Evolutionary conservation across 192 early-diverging fungal genomes (phyloP), one percentile per base, ranked within the genome.

Genomic region (Gamsiella multidivaricata): DNA sequence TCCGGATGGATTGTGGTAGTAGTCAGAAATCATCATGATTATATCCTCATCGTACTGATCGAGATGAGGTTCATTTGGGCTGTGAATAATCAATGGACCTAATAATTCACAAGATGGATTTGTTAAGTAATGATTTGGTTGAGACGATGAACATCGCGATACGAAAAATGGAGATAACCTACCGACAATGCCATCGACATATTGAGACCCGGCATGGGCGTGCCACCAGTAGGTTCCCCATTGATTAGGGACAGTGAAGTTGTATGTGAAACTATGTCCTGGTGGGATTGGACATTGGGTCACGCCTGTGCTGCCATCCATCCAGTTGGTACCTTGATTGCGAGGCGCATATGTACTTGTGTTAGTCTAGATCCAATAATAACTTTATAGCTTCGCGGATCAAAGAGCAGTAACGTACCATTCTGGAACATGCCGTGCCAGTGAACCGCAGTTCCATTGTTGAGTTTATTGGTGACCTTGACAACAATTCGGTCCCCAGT

Each of bases 391-490:
- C n/a, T n/a, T n/a, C n/a, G n/a, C n/a, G n/a, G n/a, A n/a, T n/a
- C n/a, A n/a, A n/a, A n/a, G n/a, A n/a, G 37, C 37, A 39, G 37
- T 5, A 12, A 39, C 37, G 51, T 65, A 59, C 64, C 65, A 50
- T 80, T 82, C 68, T 88, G 86, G 51, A 81, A 86, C 71, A 86
- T 84, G 47, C 86, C 86, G n/a, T 88, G 86, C 72, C 79, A 75
- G 49, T 88, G 86, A 18, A 88, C 69, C 39, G 83, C 54, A 18
- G 86, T 68, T 2, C 60, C 65, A 5, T 63, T 64, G 17, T 26
- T 49, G 39, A 85, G 75, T 15, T 81, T 69, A 51, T 70, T 68
- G 41, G 65, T 69, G 34, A 81, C 81, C 61, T 85, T 84, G 51
- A 88, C 70, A 1, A 86, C 74, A 14, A 86, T 57, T 18, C 76